phyloP scores from a whole-genome alignment of 106 monocot species.

The Iris macrosiphon region DNA sequence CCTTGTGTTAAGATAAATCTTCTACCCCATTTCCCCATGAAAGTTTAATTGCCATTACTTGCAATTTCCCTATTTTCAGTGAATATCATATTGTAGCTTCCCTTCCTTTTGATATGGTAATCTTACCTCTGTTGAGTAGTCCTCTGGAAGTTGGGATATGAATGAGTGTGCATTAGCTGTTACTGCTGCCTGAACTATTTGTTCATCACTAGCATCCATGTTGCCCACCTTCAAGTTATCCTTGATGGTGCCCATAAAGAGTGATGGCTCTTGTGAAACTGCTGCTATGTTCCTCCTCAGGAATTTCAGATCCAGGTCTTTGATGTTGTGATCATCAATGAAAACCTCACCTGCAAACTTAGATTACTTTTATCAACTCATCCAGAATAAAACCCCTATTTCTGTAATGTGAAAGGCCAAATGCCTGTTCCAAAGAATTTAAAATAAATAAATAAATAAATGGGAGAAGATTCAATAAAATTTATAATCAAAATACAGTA shows the following conservation, averaged over 20 bases:
- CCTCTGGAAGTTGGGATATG: conserved; percentile 37
- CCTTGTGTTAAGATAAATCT: too few species aligned
- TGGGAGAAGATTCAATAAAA: too few species aligned
- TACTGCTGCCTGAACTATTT: conserved; percentile 27
- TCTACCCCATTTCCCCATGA: too few species aligned
- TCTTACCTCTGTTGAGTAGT: conserved; percentile 38
- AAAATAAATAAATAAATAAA: too few species aligned
- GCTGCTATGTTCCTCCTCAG: conserved; percentile 30
- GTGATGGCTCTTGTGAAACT: conserved; percentile 46
- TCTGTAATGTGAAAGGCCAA: too few species aligned
- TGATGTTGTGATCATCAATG: conserved; percentile 36
- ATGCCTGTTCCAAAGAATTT: too few species aligned
- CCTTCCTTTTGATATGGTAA: not conserved
- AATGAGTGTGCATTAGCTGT: conserved; percentile 48
- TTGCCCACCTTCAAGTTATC: conserved; percentile 36
- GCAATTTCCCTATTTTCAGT: too few species aligned
- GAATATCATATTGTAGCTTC: too few species aligned
- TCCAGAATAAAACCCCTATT: not conserved
- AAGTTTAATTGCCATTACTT: too few species aligned
- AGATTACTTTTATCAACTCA: not conserved
- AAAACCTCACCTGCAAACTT: conserved; percentile 28
- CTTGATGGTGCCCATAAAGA: conserved; percentile 35
- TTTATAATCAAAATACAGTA: too few species aligned
- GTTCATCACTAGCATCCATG: conserved; percentile 27
- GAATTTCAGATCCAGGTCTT: conserved; percentile 33